phyloP scores from a whole-genome alignment of 2,329 filamentous ascomycete species.

The Ploettnerulaceae sp. region DNA sequence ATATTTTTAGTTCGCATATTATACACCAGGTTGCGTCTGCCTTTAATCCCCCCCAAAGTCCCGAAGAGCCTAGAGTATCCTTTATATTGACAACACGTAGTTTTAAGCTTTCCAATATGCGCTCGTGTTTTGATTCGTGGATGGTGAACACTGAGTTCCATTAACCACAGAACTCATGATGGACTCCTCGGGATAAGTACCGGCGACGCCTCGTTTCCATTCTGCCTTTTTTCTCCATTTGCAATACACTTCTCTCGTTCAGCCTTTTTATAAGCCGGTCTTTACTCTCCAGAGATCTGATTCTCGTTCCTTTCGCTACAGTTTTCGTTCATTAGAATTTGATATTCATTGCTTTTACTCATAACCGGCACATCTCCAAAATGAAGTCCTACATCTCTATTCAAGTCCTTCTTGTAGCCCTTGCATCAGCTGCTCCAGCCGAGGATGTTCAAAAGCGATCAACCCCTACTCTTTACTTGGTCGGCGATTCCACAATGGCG shows the following conservation, averaged over 20 bases:
- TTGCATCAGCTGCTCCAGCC: conserved; percentile 20
- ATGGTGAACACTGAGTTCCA: not conserved
- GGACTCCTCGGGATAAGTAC: conserved; percentile 6
- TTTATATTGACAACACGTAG: not conserved
- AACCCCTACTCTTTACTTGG: conserved; percentile 46
- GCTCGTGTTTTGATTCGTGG: not conserved
- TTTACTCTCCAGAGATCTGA: not conserved
- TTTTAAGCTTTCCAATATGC: not conserved
- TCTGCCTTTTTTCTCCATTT: not conserved
- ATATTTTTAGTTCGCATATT: not conserved
- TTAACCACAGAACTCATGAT: not conserved
- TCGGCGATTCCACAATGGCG: conserved; percentile 60
- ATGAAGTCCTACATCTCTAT: conserved; percentile 21
- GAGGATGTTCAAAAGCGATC: conserved; percentile 16
- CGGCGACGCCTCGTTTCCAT: not conserved
- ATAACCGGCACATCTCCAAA: not conserved
- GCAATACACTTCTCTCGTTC: not conserved
- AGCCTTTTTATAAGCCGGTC: not conserved
- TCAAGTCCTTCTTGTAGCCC: conserved; percentile 22
- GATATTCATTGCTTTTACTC: not conserved
- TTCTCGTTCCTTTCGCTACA: not conserved
- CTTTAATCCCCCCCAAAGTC: too few species aligned
- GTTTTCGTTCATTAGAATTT: not conserved
- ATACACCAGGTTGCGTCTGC: not conserved
- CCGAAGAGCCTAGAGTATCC: not conserved